These are phyloP conservation scores for Epichloe coenophiala DNA, from an alignment of 2,329 filamentous ascomycete genomes.

Conservation along the genomic window DNA sequence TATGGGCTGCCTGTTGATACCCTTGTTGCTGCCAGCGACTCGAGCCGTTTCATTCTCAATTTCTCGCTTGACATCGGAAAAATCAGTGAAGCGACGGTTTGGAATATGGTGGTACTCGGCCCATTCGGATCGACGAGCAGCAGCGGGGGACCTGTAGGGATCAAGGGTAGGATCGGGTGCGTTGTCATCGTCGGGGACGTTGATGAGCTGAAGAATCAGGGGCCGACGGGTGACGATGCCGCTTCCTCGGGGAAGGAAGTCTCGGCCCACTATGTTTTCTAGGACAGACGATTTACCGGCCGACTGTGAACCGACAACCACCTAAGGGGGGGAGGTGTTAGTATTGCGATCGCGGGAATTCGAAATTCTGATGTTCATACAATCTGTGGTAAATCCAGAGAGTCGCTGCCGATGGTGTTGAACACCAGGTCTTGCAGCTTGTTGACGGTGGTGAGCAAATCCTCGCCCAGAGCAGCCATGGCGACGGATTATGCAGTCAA, in stretches of 20 bases:
- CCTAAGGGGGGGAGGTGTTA: conserved; percentile 37
- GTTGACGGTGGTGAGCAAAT: conserved; percentile 90
- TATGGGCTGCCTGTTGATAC: conserved; percentile 93
- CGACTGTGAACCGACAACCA: conserved; percentile 96
- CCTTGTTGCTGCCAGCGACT: conserved; percentile 89
- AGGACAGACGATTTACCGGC: conserved; percentile 97
- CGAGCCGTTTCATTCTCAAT: conserved; percentile 94
- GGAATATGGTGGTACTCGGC: conserved; percentile 95
- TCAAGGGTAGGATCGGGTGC: conserved; percentile 51
- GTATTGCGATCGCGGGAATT: conserved; percentile 3
- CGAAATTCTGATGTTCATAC: conserved; percentile 37
- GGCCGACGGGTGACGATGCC: conserved; percentile 93
- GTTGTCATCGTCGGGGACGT: conserved; percentile 66
- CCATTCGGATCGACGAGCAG: conserved; percentile 59
- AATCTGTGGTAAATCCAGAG: conserved; percentile 93
- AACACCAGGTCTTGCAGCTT: conserved; percentile 98
- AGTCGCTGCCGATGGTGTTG: conserved; percentile 99
- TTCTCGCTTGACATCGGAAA: conserved; percentile 84
- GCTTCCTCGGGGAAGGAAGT: conserved; percentile 91
- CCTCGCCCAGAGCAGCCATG: conserved; percentile 94
- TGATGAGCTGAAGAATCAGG: conserved; percentile 95
- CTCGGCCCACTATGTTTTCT: conserved; percentile 95
- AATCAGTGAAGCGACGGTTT: conserved; percentile 79
- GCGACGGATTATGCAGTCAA: conserved; percentile 11
- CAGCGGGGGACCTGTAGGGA: conserved; percentile 65